Conservation (phyloP, 2,329 filamentous ascomycete species). For the Fonsecaea erecta region DNA sequence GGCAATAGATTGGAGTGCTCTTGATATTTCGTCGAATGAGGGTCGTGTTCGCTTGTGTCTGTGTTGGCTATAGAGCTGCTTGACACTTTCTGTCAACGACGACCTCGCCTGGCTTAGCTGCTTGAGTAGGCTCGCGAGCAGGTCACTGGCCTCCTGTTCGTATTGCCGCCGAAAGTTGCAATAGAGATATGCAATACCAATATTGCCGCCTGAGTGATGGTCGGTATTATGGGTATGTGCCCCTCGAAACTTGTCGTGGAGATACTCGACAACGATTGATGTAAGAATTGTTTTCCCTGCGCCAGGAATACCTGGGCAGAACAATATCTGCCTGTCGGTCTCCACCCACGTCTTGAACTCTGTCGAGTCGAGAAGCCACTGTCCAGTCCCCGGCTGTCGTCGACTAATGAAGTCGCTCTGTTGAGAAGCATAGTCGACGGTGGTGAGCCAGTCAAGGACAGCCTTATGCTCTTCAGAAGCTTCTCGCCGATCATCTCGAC, state of each 20-base stretch:
- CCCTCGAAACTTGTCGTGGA: constrained; percentile 39
- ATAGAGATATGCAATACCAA: constrained; percentile 55
- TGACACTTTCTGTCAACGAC: not conserved
- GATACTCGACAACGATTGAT: constrained; percentile 50
- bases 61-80: too few species aligned
- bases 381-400: constrained; percentile 48
- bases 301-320: constrained; percentile 56
- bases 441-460: not conserved
- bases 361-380: constrained; percentile 51
- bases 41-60: too few species aligned
- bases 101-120: constrained; percentile 13
- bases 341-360: constrained; percentile 45
- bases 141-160: constrained; percentile 43
- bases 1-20: too few species aligned
- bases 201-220: constrained; percentile 5
- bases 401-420: constrained; percentile 46
- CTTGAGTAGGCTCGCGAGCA: constrained; percentile 21
- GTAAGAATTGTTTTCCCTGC: constrained; percentile 57
- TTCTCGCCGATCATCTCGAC: too few species aligned
- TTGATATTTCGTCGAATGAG: too few species aligned
- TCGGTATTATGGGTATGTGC: too few species aligned
- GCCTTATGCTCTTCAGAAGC: not conserved
- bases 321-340: constrained; percentile 43
- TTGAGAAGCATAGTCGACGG: constrained; percentile 43
- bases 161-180: constrained; percentile 49